Percentiles rank a stretch among this genome's conserved stretches.
These are phyloP conservation scores for Tremella mesenterica DNA, from an alignment of 768 basidiomycete genomes.

Conservation along the genomic window DNA sequence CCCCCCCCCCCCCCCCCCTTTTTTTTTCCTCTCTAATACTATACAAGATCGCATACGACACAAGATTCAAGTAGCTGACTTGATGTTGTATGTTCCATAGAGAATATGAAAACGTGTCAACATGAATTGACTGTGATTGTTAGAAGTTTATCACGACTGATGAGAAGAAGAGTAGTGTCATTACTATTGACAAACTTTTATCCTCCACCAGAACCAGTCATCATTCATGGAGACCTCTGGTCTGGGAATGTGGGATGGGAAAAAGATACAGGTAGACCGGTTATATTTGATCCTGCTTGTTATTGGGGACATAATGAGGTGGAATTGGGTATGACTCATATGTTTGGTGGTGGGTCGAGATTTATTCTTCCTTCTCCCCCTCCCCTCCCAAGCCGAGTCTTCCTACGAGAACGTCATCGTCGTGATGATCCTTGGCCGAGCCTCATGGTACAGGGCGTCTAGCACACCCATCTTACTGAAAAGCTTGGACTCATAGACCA, in stretches of 20 bases:
- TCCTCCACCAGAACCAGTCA: slow-evolving; percentile 32
- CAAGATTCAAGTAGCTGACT: not conserved
- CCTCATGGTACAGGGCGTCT: not conserved
- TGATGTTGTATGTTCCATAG: not conserved
- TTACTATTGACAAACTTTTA: slow-evolving; percentile 19
- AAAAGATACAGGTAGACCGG: slow-evolving; percentile 9
- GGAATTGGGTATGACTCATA: slow-evolving; percentile 41
- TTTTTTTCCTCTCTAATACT: not conserved
- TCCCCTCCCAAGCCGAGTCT: no score
- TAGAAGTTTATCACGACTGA: not conserved
- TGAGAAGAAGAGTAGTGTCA: slow-evolving; percentile 25
- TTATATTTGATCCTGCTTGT: slow-evolving; percentile 39
- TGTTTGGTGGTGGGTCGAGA: slow-evolving; percentile 42
- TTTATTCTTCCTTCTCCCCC: no score
- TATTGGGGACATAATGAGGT: slow-evolving; percentile 39
- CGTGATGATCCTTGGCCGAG: not conserved
- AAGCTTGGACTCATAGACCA: not conserved
- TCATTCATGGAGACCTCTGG: slow-evolving; percentile 44
- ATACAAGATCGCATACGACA: not conserved
- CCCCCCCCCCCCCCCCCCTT: not conserved
- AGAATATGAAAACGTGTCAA: not conserved
- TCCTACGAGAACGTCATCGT: no score
- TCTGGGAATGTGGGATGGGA: slow-evolving; percentile 42
- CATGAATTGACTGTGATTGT: no score
- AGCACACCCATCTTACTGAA: not conserved